A percentile compares a stretch with the other conserved stretches of the same genome.
Conservation (phyloP, 306 rosid species). For the Lathyrus oleraceus region DNA sequence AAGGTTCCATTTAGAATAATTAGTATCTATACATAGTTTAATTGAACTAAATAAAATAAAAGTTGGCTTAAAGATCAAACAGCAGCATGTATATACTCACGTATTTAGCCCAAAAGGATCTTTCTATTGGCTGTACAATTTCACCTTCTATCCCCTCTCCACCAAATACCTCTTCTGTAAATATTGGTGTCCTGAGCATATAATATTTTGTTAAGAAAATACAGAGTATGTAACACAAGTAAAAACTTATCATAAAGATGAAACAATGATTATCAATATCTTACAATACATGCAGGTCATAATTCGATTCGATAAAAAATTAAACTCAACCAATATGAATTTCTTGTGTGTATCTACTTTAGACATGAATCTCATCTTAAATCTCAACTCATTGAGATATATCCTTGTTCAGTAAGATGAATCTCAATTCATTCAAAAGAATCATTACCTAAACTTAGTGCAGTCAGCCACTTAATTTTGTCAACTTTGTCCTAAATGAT, state of each 20-base stretch:
- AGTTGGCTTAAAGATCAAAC: conserved; percentile 16
- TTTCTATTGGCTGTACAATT: conserved; percentile 65
- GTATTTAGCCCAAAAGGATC: conserved; percentile 93
- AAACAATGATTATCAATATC: background rate
- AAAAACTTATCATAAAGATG: conserved; percentile 14
- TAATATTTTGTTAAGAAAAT: conserved; percentile 13
- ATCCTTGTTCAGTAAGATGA: background rate
- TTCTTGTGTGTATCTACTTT: background rate
- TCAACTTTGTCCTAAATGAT: conserved; percentile 1
- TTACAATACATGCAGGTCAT: background rate
- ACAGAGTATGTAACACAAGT: conserved; percentile 4
- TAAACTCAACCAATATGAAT: background rate
- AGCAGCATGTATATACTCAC: conserved; percentile 53
- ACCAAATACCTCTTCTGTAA: conserved; percentile 73
- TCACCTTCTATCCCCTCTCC: conserved; percentile 80
- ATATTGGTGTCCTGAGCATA: conserved; percentile 73
- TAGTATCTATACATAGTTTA: background rate
- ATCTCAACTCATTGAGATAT: background rate
- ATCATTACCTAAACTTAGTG: background rate
- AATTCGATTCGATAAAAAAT: background rate
- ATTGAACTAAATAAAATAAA: background rate
- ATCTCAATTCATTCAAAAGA: background rate
- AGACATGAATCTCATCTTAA: background rate
- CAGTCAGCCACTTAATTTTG: background rate
- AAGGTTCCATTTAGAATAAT: conserved; percentile 21